A percentile compares a stretch with the other conserved stretches of the same genome.
These are phyloP conservation scores for Thalassiosira livingstoniorum DNA, from an alignment of 352 stramenopile genomes.

Conservation along the genomic window DNA sequence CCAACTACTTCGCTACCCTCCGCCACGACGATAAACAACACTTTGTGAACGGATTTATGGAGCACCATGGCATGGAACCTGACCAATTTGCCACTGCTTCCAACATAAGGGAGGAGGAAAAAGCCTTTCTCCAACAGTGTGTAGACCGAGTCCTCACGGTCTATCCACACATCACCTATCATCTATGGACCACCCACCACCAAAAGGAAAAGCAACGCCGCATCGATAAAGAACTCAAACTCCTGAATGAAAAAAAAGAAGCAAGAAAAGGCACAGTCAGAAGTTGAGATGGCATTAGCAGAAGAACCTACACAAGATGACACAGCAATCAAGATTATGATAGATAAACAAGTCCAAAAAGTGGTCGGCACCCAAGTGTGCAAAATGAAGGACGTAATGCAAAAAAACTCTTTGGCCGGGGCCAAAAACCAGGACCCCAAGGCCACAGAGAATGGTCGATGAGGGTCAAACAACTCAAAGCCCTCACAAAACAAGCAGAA, in stretches of 20 bases:
- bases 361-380: neutral
- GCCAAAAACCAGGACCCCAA: neutral
- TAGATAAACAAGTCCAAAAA: neutral
- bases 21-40: too few species aligned
- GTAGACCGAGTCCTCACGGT: too few species aligned
- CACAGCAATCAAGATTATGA: neutral
- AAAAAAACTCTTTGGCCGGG: neutral
- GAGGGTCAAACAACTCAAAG: neutral
- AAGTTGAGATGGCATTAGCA: neutral
- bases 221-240: neutral
- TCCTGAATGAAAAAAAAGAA: neutral
- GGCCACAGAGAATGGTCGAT: neutral
- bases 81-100: too few species aligned
- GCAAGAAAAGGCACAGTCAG: neutral
- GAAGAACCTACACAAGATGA: neutral
- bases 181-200: neutral
- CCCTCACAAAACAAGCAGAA: neutral
- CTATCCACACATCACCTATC: too few species aligned
- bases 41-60: too few species aligned
- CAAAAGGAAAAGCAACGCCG: neutral
- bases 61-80: too few species aligned
- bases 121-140: too few species aligned
- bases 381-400: neutral
- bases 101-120: too few species aligned
- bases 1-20: too few species aligned